Conservation (phyloP, 768 basidiomycete genomes). For the Suillus sp. region DNA sequence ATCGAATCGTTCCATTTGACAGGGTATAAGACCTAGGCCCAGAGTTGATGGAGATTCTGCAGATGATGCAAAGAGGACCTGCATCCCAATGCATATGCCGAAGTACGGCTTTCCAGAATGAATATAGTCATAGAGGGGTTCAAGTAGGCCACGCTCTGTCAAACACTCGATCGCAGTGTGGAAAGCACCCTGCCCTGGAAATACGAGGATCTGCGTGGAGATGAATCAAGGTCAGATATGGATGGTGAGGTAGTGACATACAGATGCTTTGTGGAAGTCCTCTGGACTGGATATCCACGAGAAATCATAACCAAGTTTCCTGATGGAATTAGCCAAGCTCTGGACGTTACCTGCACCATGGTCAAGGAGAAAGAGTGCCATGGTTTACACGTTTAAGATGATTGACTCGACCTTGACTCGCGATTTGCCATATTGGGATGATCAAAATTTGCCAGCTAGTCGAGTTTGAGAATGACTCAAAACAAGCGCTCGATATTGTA, state of each 20-base stretch:
- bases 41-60: conserved; percentile 64
- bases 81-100: conserved; percentile 98
- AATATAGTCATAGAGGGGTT: conserved; percentile 83
- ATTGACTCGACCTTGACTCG: too few species aligned
- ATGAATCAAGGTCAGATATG: conserved; percentile 16
- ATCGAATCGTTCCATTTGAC: conserved; percentile 72
- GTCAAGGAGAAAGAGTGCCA: conserved; percentile 86
- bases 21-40: conserved; percentile 90
- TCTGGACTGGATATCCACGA: conserved; percentile 81
- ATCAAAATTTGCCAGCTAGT: conserved; percentile 5
- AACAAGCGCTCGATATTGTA: neutral
- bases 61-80: conserved; percentile 89
- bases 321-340: conserved; percentile 91
- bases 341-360: conserved; percentile 96
- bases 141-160: conserved; percentile 66
- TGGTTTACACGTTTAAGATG: conserved; percentile 21
- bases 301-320: conserved; percentile 81
- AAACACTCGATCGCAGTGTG: conserved; percentile 84
- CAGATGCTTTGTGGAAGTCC: conserved; percentile 88
- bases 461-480: neutral
- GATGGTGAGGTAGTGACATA: conserved; percentile 46
- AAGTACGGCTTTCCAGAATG: conserved; percentile 90
- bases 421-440: conserved; percentile 14
- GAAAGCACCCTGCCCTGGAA: conserved; percentile 96
- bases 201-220: conserved; percentile 76